phyloP scores from a whole-genome alignment of 768 basidiomycete species.

The Suillus paluster region DNA sequence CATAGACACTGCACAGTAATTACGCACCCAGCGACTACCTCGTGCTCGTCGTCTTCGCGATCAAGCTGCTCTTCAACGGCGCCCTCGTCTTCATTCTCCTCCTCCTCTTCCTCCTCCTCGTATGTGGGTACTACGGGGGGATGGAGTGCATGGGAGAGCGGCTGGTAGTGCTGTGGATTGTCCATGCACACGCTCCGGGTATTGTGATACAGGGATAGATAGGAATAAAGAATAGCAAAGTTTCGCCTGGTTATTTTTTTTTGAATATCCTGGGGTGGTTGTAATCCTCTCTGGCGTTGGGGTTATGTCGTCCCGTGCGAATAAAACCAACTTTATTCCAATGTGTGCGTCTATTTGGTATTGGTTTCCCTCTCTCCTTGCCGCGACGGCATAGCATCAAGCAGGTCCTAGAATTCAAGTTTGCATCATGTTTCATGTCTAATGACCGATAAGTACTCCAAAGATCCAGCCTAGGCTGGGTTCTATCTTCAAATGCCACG shows the following conservation, averaged over 20 bases:
- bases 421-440: not conserved
- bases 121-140: conserved; percentile 47
- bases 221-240: conserved; percentile 15
- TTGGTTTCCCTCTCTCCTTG: conserved; percentile 1
- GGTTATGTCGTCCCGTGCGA: conserved; percentile 11
- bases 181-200: conserved; percentile 42
- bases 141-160: conserved; percentile 78
- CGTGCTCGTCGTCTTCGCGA: conserved; percentile 48
- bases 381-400: not conserved
- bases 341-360: conserved; percentile 9
- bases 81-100: conserved; percentile 79
- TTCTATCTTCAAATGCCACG: not conserved
- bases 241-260: conserved; percentile 5
- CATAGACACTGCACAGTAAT: conserved; percentile 16
- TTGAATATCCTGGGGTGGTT: conserved; percentile 13
- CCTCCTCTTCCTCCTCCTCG: conserved; percentile 63
- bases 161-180: conserved; percentile 81
- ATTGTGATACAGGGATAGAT: conserved; percentile 8
- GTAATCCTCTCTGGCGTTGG: conserved; percentile 7
- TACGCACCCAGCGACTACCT: conserved; percentile 39
- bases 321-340: conserved; percentile 9
- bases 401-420: too few relatives aligned
- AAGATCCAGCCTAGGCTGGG: not conserved
- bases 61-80: conserved; percentile 70
- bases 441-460: not conserved